Base-by-base conservation (phyloP, 1,284 basidiomycete genomes). In the Peniophora sp. region DNA sequence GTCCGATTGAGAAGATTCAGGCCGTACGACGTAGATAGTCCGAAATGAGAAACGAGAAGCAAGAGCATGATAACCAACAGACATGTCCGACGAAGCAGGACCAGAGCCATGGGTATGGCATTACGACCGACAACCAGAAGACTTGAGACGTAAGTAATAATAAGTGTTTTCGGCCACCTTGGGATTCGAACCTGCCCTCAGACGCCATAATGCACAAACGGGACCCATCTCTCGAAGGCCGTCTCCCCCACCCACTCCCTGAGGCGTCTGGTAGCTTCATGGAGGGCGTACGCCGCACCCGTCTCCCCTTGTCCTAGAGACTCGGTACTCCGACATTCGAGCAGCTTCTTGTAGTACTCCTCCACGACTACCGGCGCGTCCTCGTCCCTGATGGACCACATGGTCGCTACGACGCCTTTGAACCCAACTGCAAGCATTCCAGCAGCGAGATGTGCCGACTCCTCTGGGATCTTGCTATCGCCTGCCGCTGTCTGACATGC, bases 401-500 rank as follows among this genome's bases (percentile, higher is more conserved):
- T 49, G 17, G 56, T 58, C 37, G 51, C 57, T 34, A 58, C 35
- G 11, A 54, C 55, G 27, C 54, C 51, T 12, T 44, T 42, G 27
- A 46, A 55, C 37, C 57, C 57, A 3, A 50, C 46, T 15, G 54
- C 45, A 17, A 51, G 54, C 52, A 58, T 48, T 32, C 56, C 54
- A 45, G 52, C 57, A 3, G 53, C 57, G 6, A 58, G 44, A 48
- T 59, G 57, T 11, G 52, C 49, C 3, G 51, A 51, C 51, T 55
- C 50, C 23, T 57, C 63, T 35, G 44, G 49, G 15, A 52, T 41
- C 12, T 23, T n/a, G 5, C 36, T 20, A 24, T 56, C 51, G 5
- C 53, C 53, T 12, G 52, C 37, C 3, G 57, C 57, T 2, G 59
- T 61, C 50, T 59, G 52, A 48, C 62, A 64, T 20, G 37, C 37